Evolutionary conservation across 148 eudicot species (phyloP), one percentile per base, ranked within the genome.

Genomic region (Vaccinium vitisidaea): DNA sequence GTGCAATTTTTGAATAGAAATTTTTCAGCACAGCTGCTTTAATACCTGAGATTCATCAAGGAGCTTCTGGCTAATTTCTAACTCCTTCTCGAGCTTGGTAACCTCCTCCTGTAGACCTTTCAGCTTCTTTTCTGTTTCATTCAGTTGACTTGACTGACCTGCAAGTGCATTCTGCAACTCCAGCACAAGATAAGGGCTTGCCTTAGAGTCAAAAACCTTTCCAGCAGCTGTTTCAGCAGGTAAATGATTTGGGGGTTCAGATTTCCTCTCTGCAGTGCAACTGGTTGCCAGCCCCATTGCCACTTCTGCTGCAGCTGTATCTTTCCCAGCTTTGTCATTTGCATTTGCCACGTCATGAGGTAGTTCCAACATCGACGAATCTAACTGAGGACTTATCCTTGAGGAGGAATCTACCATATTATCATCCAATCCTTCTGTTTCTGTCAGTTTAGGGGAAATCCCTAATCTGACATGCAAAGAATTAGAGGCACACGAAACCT

Each of bases 1-100:
- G 76, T 76, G 27, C 46, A 81, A 14, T 27, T 58, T 18, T 32
- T 43, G 3, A 6, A 11, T 11, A 77, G 9, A 67, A 55, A n/a
- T 30, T 55, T 9, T 59, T 5, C 10, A 69, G 48, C 59, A 76
- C 65, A 58, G 78, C 70, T 8, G 14, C 71, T 75, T 82, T 48
- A 80, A 65, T 92, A 97, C 99, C 99, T 97, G 99, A 77, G 99
- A 95, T 88, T 97, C 98, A 84, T 93, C 94, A 75, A 97, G 92
- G 82, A 94, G 98, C 89, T 94, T 94, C 87, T 87, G 89, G 82
- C 91, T 93, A 76, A 73, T 89, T 85, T 95, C 98, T 90, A 97
- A 83, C 84, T 97, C 98, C 84, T 88, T 89, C 70, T 87, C 94
- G 82, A 94, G 91, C 88, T 87, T 92, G 54, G 92, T 87, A 83